Evolutionary conservation across 139 green algal species (phyloP).

Genomic region (Picochlorum costavermella): DNA sequence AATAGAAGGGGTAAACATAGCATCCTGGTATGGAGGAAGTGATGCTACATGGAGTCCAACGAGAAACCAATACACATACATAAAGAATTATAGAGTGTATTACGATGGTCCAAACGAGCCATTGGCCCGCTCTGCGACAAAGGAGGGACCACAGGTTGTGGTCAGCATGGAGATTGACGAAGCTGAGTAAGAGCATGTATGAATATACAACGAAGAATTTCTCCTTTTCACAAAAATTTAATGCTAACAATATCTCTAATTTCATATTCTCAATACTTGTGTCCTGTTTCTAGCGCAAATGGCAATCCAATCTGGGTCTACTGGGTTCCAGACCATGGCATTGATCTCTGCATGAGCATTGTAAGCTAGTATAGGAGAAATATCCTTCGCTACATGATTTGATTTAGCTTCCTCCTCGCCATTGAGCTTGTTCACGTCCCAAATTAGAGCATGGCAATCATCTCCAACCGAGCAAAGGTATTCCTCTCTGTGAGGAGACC

Average conservation of each 20-base stretch:
- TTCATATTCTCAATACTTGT: constrained; percentile 88
- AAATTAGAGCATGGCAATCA: constrained; percentile 82
- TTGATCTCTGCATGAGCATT: constrained; percentile 80
- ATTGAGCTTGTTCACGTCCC: constrained; percentile 64
- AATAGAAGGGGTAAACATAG: constrained; percentile 11
- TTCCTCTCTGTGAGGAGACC: constrained; percentile 83
- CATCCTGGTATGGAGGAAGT: constrained; percentile 19
- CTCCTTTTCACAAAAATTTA: neutral
- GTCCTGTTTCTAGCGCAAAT: constrained; percentile 81
- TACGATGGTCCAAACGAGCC: neutral
- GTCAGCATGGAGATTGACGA: neutral
- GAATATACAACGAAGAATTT: neutral
- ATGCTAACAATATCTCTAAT: neutral
- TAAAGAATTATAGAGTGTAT: constrained; percentile 12
- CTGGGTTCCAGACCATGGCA: constrained; percentile 81
- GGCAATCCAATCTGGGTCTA: constrained; percentile 83
- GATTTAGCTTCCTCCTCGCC: neutral
- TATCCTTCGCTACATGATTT: constrained; percentile 12
- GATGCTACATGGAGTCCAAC: constrained; percentile 12
- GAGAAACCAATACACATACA: constrained; percentile 1
- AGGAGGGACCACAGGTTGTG: neutral
- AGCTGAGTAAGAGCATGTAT: neutral
- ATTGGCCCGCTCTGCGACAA: neutral
- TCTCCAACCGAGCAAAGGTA: constrained; percentile 90
- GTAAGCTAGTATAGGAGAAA: constrained; percentile 95